phyloP scores from a whole-genome alignment of 2,329 filamentous ascomycete genomes.

The Monosporascus ibericus region DNA sequence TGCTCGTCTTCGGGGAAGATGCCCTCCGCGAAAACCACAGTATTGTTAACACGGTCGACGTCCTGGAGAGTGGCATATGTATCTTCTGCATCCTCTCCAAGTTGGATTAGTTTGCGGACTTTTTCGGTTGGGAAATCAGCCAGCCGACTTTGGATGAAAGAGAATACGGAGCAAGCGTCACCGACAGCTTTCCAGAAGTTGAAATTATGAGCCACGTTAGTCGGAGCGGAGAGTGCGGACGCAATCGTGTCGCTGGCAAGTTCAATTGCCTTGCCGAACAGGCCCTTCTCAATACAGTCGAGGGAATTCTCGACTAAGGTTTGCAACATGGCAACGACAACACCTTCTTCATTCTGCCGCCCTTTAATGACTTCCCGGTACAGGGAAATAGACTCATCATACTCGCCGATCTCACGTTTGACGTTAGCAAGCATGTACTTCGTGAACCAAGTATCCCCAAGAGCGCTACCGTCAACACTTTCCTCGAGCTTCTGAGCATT shows the following conservation, averaged over 20 bases:
- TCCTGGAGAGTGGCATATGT: conserved; percentile 58
- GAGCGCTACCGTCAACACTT: conserved; percentile 44
- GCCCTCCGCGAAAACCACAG: conserved; percentile 38
- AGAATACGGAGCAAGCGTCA: conserved; percentile 82
- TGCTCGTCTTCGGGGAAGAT: conserved; percentile 41
- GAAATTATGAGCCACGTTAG: conserved; percentile 64
- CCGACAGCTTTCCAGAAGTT: conserved; percentile 93
- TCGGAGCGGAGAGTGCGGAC: conserved; percentile 57
- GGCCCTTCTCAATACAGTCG: conserved; percentile 70
- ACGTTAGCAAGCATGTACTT: conserved; percentile 97
- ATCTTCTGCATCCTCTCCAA: conserved; percentile 43
- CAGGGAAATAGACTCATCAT: conserved; percentile 70
- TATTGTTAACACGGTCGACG: conserved; percentile 56
- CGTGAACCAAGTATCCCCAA: conserved; percentile 83
- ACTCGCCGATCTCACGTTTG: conserved; percentile 85
- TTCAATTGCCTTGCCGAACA: conserved; percentile 77
- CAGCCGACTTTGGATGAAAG: conserved; percentile 64
- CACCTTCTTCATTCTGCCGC: conserved; percentile 72
- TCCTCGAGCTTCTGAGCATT: conserved; percentile 75
- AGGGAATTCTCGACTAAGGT: conserved; percentile 78
- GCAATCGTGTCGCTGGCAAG: conserved; percentile 64
- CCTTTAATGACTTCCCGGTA: conserved; percentile 68
- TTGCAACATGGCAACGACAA: conserved; percentile 81
- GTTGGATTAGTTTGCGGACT: conserved; percentile 53
- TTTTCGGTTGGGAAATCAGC: conserved; percentile 54